phyloP scores from a whole-genome alignment of 2,329 filamentous ascomycete genomes.

The Sporothrix pseudoabietina region DNA sequence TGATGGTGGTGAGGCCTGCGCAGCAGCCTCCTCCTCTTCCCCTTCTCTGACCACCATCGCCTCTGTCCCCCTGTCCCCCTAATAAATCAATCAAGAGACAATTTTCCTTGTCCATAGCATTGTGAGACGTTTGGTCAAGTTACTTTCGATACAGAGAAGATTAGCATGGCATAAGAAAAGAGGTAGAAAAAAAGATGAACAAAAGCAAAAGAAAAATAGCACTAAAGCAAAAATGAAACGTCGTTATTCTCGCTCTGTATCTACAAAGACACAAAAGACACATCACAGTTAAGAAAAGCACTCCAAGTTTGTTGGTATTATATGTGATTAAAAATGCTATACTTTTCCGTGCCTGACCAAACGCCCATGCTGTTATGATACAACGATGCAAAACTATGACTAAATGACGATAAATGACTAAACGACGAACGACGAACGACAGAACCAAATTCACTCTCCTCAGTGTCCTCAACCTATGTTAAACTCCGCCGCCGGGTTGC shows the following conservation, averaged over 20 bases:
- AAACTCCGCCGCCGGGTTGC: constrained; percentile 35
- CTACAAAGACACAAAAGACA: background rate
- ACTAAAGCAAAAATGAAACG: too few relatives aligned
- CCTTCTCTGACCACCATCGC: background rate
- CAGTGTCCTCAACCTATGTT: constrained; percentile 34
- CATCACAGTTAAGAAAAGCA: background rate
- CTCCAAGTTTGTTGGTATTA: background rate
- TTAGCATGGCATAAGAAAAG: constrained; percentile 13
- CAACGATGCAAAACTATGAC: background rate
- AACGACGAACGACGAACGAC: background rate
- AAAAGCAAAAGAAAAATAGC: background rate
- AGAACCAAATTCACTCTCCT: background rate
- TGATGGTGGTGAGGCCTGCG: background rate
- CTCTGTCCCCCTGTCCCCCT: background rate
- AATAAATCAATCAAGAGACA: background rate
- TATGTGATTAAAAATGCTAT: background rate
- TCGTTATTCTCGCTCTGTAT: too few relatives aligned
- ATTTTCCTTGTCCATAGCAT: background rate
- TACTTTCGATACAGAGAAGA: constrained; percentile 4
- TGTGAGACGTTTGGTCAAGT: background rate
- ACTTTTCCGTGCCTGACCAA: constrained; percentile 22
- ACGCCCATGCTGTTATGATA: constrained; percentile 22
- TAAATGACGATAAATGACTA: too few relatives aligned
- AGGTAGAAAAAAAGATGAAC: background rate
- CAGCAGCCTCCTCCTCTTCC: background rate